Evolutionary conservation across 1,284 basidiomycete genomes (phyloP).

Genomic region (Cryptococcus hybrid): DNA sequence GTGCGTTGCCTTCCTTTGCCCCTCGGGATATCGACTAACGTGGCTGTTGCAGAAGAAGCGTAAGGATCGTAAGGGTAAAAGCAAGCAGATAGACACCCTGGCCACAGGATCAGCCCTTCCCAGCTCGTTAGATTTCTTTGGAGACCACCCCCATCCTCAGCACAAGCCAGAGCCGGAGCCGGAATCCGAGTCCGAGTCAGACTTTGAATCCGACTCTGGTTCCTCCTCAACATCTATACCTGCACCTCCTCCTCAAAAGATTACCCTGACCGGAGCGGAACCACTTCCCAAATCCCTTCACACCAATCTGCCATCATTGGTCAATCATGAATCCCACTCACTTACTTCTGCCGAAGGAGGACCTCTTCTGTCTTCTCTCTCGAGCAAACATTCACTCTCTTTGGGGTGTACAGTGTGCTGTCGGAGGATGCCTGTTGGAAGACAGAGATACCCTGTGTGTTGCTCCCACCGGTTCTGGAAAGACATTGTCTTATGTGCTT

Average conservation of each 20-base stretch:
- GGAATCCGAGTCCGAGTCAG: conserved; percentile 24
- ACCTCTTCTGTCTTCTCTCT: conserved; percentile 23
- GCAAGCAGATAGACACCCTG: conserved; percentile 15
- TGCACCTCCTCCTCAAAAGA: conserved; percentile 48
- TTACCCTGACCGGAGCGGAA: conserved; percentile 43
- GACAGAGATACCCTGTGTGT: conserved; percentile 81
- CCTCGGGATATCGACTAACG: background rate
- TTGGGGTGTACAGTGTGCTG: conserved; percentile 45
- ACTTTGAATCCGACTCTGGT: conserved; percentile 15
- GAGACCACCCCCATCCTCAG: conserved; percentile 57
- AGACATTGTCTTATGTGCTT: conserved; percentile 85
- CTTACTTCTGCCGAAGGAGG: conserved; percentile 34
- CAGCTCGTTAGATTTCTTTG: conserved; percentile 81
- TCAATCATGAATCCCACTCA: conserved; percentile 23
- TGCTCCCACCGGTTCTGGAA: conserved; percentile 92
- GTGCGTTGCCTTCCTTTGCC: conserved; percentile 8
- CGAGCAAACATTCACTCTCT: conserved; percentile 28
- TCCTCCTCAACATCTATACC: conserved; percentile 16
- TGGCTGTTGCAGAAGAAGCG: conserved; percentile 23
- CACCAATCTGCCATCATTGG: conserved; percentile 40
- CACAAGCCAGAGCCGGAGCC: conserved; percentile 51
- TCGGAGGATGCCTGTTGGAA: conserved; percentile 50
- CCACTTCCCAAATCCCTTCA: conserved; percentile 45
- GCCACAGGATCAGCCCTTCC: conserved; percentile 56
- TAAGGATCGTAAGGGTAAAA: conserved; percentile 48